These are phyloP conservation scores for Trametes cingulata DNA, from an alignment of 768 basidiomycete genomes.

Conservation along the genomic window DNA sequence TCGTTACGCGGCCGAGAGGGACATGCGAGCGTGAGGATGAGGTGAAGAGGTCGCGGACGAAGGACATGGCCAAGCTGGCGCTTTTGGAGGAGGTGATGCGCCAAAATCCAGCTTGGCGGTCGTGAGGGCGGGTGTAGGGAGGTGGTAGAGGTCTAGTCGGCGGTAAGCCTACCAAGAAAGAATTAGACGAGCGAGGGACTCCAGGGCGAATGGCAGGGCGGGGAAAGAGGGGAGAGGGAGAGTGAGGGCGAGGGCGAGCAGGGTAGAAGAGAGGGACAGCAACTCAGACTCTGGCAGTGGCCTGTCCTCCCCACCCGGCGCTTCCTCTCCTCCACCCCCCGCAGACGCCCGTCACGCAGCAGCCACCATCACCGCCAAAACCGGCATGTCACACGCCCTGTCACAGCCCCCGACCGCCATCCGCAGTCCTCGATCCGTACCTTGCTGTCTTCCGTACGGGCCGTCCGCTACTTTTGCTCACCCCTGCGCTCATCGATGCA, in stretches of 20 bases:
- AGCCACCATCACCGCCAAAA: neutral
- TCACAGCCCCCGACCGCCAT: neutral
- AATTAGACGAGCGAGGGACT: neutral
- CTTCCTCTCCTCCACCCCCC: neutral
- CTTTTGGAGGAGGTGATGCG: neutral
- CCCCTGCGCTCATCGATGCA: too few relatives aligned
- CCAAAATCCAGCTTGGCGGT: constrained; percentile 18
- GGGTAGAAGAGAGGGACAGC: neutral
- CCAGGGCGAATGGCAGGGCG: neutral
- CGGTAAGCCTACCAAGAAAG: neutral
- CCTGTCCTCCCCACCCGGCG: neutral
- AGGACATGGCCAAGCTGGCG: constrained; percentile 27
- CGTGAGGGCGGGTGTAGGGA: neutral
- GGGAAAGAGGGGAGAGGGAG: neutral
- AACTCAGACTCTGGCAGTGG: neutral
- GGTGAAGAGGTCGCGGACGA: constrained; percentile 16
- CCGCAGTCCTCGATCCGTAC: neutral
- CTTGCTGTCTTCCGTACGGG: too few relatives aligned
- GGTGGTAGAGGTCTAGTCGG: neutral
- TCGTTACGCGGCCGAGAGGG: constrained; percentile 10
- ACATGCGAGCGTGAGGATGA: constrained; percentile 18
- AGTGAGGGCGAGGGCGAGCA: neutral
- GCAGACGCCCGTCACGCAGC: neutral
- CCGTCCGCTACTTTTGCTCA: too few relatives aligned
- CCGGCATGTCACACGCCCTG: neutral